Base-by-base conservation (phyloP, 495 filamentous ascomycete species). In the Hyaloscypha finlandica region DNA sequence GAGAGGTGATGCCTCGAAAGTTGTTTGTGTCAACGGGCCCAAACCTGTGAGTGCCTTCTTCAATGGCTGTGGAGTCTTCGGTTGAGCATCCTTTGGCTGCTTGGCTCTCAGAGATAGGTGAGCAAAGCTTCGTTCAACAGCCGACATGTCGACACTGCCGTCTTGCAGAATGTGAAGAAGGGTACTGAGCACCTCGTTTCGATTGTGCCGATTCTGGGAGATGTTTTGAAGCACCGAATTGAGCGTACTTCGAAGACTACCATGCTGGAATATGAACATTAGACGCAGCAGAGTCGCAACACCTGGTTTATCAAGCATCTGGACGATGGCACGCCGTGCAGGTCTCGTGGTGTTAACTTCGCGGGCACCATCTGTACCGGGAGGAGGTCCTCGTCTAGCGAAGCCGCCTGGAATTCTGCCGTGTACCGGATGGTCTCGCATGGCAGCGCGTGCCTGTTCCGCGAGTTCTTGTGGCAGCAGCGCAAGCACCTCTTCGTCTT, bases 111-210 rank as follows among this genome's bases (percentile, higher is more conserved):
- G 81, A 11, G 95, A 96, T 3, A 99, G 84, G 64, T 97, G 93
- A 60, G 91, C 86, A 75, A 98, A 99, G 78, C 92, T 97, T 67
- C 93, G 86, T 77, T 99, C 95, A 35, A 99, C 93, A 8, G 95
- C 94, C 64, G 89, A 88, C 76, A 96, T 89, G 79, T 99, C 96
- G 19, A 87, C 85, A 76, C 92, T 97, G 59, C 95, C 96, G 75
- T 99, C 95, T 72, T 97, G 95, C n/a, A 99, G 80, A 67, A 99
- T 94, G 66, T 93, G 93, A 11, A 99, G 85, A 33, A 99, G 81
- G 58, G 93, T 88, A 74, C 90, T 95, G 75, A 99, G 88, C n/a
- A 98, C 92, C 73, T 99, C 95, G 5, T 92, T 86, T 45, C 95
- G 87, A 73, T 95, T 98, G 70, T 97, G 93, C 14, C 91, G 88